Conservation (phyloP, 2,329 filamentous ascomycete genomes). For the Aschersonia sp. region DNA sequence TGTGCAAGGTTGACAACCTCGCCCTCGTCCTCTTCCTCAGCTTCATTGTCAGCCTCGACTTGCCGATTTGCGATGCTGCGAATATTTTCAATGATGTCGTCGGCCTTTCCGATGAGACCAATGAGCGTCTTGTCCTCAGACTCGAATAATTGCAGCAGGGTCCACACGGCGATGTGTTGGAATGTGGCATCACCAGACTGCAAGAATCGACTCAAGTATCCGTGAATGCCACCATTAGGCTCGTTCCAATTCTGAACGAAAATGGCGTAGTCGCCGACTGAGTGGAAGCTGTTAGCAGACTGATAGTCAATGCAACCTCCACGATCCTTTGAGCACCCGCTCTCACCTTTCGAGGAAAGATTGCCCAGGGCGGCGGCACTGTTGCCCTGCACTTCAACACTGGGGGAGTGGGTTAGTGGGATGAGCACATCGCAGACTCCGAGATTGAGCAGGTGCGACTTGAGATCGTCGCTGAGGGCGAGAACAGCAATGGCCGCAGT, state of each 20-base stretch:
- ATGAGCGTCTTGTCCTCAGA: constrained; percentile 88
- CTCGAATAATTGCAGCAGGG: constrained; percentile 83
- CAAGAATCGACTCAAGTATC: constrained; percentile 85
- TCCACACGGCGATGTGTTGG: constrained; percentile 99
- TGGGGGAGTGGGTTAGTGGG: constrained; percentile 84
- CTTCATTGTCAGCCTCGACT: constrained; percentile 74
- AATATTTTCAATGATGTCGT: constrained; percentile 85
- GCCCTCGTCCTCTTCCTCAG: constrained; percentile 78
- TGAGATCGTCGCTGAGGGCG: constrained; percentile 88
- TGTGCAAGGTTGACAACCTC: constrained; percentile 87
- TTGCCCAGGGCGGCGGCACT: constrained; percentile 93
- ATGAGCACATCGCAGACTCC: constrained; percentile 96
- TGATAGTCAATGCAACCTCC: not conserved
- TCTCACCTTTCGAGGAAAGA: constrained; percentile 82
- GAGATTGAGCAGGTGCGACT: constrained; percentile 75
- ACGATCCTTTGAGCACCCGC: not conserved
- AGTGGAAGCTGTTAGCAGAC: not conserved
- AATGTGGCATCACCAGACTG: constrained; percentile 92
- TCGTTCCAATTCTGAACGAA: constrained; percentile 91
- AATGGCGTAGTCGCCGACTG: constrained; percentile 91
- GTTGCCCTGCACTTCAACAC: constrained; percentile 96
- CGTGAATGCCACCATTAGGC: constrained; percentile 86
- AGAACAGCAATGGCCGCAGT: constrained; percentile 97
- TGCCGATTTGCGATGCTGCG: constrained; percentile 80
- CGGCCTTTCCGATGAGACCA: constrained; percentile 73